Evolutionary conservation across 768 basidiomycete species (phyloP).

Genomic region (Phlebiopsis flavidoalba): DNA sequence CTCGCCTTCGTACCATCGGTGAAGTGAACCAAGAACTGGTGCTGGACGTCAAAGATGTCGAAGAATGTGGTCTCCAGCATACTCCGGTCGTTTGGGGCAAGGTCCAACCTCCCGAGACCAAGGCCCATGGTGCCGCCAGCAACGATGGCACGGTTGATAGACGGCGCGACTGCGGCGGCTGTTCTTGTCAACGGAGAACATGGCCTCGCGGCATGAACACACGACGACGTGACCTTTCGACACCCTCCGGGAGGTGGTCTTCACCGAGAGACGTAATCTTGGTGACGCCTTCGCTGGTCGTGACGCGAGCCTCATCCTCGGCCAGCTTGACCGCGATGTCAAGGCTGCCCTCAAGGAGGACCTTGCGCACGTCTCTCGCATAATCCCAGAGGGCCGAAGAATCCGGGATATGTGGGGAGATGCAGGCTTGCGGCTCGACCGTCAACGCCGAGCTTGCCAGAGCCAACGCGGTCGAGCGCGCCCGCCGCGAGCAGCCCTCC

Average conservation of each 20-base stretch:
- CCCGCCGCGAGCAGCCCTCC: conserved; percentile 42
- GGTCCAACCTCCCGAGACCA: conserved; percentile 67
- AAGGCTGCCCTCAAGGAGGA: conserved; percentile 65
- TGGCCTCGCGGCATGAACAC: conserved; percentile 97
- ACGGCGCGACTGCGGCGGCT: conserved; percentile 33
- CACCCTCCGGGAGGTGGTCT: conserved; percentile 70
- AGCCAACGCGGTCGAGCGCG: conserved; percentile 73
- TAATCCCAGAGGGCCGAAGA: conserved; percentile 85
- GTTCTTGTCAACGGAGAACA: conserved; percentile 67
- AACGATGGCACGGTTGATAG: conserved; percentile 43
- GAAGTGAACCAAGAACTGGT: conserved; percentile 72
- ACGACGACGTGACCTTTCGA: conserved; percentile 72
- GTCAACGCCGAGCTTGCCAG: conserved; percentile 66
- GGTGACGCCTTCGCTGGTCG: conserved; percentile 61
- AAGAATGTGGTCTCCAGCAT: conserved; percentile 75
- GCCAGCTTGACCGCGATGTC: conserved; percentile 76
- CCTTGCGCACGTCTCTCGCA: conserved; percentile 69
- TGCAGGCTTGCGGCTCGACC: conserved; percentile 31
- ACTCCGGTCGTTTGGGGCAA: conserved; percentile 56
- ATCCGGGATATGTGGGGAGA: conserved; percentile 80
- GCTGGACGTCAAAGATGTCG: conserved; percentile 83
- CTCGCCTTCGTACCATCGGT: conserved; percentile 42
- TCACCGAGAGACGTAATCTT: conserved; percentile 68
- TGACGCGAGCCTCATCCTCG: conserved; percentile 75
- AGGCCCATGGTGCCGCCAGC: conserved; percentile 78